Evolutionary conservation across 371 early-diverging fungal species (phyloP).

Genomic region (Quaeritorhiza haematococci): DNA sequence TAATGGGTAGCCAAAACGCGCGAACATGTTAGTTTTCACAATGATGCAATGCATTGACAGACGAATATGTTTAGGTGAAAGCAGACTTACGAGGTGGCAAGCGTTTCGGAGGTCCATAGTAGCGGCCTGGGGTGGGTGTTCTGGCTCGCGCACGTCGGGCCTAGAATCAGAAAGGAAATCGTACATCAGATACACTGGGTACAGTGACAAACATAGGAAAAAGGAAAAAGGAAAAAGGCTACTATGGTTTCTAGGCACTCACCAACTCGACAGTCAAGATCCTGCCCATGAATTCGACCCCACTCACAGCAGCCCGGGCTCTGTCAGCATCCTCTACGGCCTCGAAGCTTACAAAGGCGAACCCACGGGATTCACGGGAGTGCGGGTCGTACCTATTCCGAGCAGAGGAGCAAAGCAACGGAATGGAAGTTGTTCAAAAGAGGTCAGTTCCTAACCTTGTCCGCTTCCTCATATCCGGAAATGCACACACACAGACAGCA

Average conservation of each 20-base stretch:
- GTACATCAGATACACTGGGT: not conserved
- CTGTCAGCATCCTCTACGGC: constrained; percentile 68
- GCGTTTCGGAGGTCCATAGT: constrained; percentile 71
- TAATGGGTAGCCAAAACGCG: too few species aligned
- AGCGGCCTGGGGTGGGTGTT: constrained; percentile 83
- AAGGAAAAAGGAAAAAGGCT: not conserved
- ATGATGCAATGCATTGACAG: too few species aligned
- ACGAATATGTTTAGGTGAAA: too few species aligned
- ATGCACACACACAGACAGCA: too few species aligned
- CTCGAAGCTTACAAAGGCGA: constrained; percentile 79
- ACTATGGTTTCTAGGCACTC: constrained; percentile 12
- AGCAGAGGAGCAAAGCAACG: not conserved
- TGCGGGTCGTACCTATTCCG: constrained; percentile 60
- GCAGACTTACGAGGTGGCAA: not conserved
- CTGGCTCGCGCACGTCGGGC: constrained; percentile 71
- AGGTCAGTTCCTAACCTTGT: too few species aligned
- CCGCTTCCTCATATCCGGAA: too few species aligned
- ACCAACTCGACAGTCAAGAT: constrained; percentile 71
- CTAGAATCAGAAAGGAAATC: constrained; percentile 20
- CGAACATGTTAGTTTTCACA: too few species aligned
- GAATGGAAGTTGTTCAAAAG: not conserved
- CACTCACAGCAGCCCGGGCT: constrained; percentile 57
- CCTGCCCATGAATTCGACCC: constrained; percentile 69
- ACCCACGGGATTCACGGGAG: constrained; percentile 72
- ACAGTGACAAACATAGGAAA: not conserved